Base-by-base conservation (phyloP, 257 asterid species). In the Primulina eburnea region DNA sequence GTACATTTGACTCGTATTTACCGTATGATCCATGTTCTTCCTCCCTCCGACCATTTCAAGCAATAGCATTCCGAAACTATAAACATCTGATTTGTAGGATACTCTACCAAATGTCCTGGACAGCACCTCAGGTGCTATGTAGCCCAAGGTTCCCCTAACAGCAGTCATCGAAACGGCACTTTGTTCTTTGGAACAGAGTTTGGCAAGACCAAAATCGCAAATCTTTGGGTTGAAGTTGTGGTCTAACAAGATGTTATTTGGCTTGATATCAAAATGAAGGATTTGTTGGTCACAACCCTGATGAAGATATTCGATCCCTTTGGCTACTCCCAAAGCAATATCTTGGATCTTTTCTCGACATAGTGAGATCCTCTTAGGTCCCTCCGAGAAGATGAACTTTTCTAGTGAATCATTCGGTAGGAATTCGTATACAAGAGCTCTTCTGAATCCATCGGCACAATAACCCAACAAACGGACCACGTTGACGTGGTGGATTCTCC, bases 21-120 rank as follows among this genome's bases (percentile, higher is more conserved):
- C 65, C 8, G 65, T 30, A n/a, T 35, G 21, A 33, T 65, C 77
- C 3, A 58, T 66, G 60, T 81, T 81, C 58, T 77, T 78, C 80
- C 78, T 69, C 30, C 85, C 78, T 59, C 82, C 83, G 1, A 80
- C 82, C 79, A 83, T 77, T 67, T 83, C 87, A 7, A 83, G 78
- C 55, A 83, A 28, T 75, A 83, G 8, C 78, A 78, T 73, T 11
- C 82, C 82, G 17, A 68, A 71, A 53, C 76, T 66, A 14, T 79
- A 82, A 8, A 82, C 75, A 57, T 82, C 82, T 8, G 86, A 78
- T 67, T 81, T 78, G 11, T 72, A 71, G 16, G 81, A 81, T 0
- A 68, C 81, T 52, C 70, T 73, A 29, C 83, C 77, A 2, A 78
- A 81, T 0, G 81, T 73, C 71, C 79, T 78, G 2, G 79, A 75